Evolutionary conservation across 805 yeast genomes (phyloP), one percentile per base, ranked within the genome.

Genomic region (Saturnispora ahearnii): DNA sequence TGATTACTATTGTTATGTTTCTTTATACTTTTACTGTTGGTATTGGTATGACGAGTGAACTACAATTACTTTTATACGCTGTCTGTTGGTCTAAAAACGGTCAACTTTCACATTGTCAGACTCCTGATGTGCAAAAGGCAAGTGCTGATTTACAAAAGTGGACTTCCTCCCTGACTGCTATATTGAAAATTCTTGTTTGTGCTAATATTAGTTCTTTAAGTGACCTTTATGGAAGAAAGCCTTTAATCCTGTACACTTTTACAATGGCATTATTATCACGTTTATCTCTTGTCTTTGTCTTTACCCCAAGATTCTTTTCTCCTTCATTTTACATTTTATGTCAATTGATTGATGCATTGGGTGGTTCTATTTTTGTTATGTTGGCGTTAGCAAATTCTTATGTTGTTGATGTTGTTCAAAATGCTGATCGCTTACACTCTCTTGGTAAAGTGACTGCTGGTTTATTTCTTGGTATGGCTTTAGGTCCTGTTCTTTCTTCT

Each of bases 381-480:
- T 58, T 84, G 46, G 77, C 83, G 9, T 66, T 84, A 30, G 68
- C 79, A 11, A 82, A 82, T 59, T 78, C 90, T 52, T 88, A 87
- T 60, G 73, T 85, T 15, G 71, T 87, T 4, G 96, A 88, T 66
- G 79, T 87, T 37, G 81, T 81, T 6, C 82, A 80, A 21, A 75
- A 86, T 1, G 72, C 70, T 32, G 71, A 76, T 49, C 68, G 95
- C 53, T 74, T 79, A 24, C 72, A 76, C 48, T 70, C 74, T 21
- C 68, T 86, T 55, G 87, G 90, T 11, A 66, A 78, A 29, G 67
- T 77, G 26, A 69, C 76, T 60, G 86, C 90, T 10, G 64, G 76
- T 15, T 64, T 84, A 45, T 82, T 77, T 57, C 69, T 74, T 3
- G 85, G 89, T 0, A 58, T 79, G 55, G 82, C 83, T 1, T 11